These are phyloP conservation scores for Tetraselmis striata DNA, from an alignment of 139 green algal species.

Conservation along the genomic window DNA sequence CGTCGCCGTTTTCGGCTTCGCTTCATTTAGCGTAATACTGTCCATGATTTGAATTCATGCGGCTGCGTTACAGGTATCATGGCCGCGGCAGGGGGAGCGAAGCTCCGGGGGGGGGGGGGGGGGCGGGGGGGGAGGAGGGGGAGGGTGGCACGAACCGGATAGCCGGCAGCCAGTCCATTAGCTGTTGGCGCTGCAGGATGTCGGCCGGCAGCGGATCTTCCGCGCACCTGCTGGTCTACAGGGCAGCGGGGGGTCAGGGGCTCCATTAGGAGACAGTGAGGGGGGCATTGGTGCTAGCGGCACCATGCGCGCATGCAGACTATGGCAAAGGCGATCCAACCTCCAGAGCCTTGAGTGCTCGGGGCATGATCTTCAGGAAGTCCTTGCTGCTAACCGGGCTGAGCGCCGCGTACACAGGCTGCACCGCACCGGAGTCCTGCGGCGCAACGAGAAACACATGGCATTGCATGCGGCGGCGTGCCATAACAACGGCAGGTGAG, in stretches of 20 bases:
- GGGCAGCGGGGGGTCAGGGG: slow-evolving; percentile 10
- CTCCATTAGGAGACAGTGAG: background rate
- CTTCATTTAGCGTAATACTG: too few species aligned
- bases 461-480: too few species aligned
- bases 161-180: slow-evolving; percentile 9
- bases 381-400: background rate
- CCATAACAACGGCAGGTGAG: too few species aligned
- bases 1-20: too few species aligned
- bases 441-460: background rate
- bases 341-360: slow-evolving; percentile 4
- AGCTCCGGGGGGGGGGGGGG: too few species aligned
- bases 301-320: background rate
- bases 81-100: too few species aligned
- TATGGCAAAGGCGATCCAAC: background rate
- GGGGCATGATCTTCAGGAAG: background rate
- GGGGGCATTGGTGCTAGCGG: background rate
- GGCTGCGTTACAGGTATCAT: too few species aligned
- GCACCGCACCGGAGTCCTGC: background rate
- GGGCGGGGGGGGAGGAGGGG: too few species aligned
- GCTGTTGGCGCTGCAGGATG: slow-evolving; percentile 11
- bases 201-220: slow-evolving; percentile 29
- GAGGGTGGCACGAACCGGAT: too few species aligned
- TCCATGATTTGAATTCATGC: too few species aligned
- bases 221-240: background rate
- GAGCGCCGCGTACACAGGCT: slow-evolving; percentile 14